Conservation (phyloP, 352 stramenopile species). For the Plasmopara halstedii region DNA sequence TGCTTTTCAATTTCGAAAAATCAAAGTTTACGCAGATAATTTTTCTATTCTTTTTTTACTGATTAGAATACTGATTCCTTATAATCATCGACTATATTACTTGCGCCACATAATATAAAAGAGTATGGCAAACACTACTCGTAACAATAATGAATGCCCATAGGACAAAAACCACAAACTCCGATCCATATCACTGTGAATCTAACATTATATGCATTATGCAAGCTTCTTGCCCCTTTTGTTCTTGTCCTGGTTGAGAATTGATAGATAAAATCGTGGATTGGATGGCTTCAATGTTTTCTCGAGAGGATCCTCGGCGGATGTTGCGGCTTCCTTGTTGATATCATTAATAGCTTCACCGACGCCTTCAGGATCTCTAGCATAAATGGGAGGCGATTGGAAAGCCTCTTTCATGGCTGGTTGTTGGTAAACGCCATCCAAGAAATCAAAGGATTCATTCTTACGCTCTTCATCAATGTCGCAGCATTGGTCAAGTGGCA, state of each 20-base stretch:
- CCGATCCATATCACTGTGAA: no score
- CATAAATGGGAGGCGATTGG: constrained; percentile 19
- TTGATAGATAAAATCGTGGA: constrained; percentile 29
- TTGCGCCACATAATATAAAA: no score
- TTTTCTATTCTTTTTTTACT: no score
- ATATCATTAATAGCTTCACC: constrained; percentile 13
- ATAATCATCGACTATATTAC: no score
- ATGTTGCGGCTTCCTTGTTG: constrained; percentile 6
- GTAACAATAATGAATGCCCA: no score
- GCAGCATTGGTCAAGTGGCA: constrained; percentile 59
- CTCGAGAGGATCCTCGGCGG: constrained; percentile 9
- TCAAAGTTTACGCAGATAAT: no score
- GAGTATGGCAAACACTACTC: no score
- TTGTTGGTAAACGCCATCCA: constrained; percentile 63
- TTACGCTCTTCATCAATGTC: constrained; percentile 52
- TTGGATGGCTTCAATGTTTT: constrained; percentile 18
- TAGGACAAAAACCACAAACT: no score
- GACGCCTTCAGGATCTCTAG: constrained; percentile 13
- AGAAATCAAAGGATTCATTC: constrained; percentile 45
- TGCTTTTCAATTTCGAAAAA: no score
- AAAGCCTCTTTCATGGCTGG: constrained; percentile 49
- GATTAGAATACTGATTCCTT: no score
- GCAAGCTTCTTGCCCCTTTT: constrained; percentile 13
- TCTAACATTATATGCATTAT: no score
- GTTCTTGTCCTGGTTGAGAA: constrained; percentile 37